Conservation (phyloP, 768 basidiomycete genomes). For the Erythrobasidium yunnanense region DNA sequence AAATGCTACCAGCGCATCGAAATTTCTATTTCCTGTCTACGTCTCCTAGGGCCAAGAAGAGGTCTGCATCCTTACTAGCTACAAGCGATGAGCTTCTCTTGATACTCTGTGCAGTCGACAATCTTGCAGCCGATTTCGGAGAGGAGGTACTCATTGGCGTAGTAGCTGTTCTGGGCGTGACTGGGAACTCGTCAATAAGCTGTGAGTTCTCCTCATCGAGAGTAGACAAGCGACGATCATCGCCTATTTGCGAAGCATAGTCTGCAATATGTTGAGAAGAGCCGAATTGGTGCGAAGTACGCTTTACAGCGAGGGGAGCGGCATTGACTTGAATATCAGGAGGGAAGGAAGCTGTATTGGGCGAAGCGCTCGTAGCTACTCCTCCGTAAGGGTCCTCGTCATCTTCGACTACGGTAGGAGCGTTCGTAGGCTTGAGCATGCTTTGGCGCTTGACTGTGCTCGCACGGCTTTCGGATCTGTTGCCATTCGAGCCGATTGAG, state of each 20-base stretch:
- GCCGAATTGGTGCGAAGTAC: constrained; percentile 18
- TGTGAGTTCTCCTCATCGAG: constrained; percentile 9
- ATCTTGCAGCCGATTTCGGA: neutral
- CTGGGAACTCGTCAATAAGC: constrained; percentile 13
- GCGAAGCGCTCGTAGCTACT: neutral
- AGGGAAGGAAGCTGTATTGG: neutral
- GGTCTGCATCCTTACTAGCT: constrained; percentile 16
- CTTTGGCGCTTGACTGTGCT: no score
- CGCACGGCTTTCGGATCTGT: no score
- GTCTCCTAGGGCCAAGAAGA: constrained; percentile 10
- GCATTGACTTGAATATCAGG: constrained; percentile 8
- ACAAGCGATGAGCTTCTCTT: constrained; percentile 9
- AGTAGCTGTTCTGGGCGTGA: constrained; percentile 8
- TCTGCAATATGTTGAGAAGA: constrained; percentile 20
- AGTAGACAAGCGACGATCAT: constrained; percentile 3
- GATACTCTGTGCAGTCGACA: neutral
- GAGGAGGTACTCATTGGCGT: neutral
- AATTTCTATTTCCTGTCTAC: neutral
- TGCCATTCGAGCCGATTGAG: neutral
- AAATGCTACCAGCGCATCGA: no score
- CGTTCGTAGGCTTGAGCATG: neutral
- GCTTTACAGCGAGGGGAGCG: neutral
- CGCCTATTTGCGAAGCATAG: constrained; percentile 8
- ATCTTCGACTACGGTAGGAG: neutral
- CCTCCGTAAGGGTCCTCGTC: constrained; percentile 20